phyloP scores from a whole-genome alignment of 768 basidiomycete genomes.

The Leucosporidium scottii region DNA sequence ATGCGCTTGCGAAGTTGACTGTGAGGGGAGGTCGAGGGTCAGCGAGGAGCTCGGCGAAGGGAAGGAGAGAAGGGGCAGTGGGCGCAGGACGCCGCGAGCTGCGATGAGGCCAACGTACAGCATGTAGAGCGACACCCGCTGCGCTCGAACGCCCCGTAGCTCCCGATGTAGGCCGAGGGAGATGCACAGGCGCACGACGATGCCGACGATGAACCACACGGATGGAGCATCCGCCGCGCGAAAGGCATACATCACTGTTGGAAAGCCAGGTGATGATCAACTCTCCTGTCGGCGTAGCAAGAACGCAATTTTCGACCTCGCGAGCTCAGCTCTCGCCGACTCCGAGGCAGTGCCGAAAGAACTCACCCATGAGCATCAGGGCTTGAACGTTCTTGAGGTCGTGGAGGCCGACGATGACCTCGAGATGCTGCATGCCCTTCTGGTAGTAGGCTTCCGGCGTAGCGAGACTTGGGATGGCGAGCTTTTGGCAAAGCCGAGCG shows the following conservation, averaged over 20 bases:
- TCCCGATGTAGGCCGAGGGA: conserved; percentile 36
- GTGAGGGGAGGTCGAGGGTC: conserved; percentile 15
- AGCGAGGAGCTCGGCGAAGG: conserved; percentile 16
- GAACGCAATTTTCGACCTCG: not conserved
- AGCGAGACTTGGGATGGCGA: conserved; percentile 26
- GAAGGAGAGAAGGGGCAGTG: not conserved
- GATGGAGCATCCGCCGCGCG: conserved; percentile 1
- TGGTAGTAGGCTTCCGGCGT: conserved; percentile 37
- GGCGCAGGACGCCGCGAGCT: not conserved
- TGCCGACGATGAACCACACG: conserved; percentile 36
- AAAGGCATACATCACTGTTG: conserved; percentile 13
- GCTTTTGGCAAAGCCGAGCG: conserved; percentile 29
- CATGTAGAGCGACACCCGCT: conserved; percentile 10
- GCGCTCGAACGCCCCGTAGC: conserved; percentile 1
- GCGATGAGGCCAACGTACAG: not conserved
- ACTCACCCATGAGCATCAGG: conserved; percentile 28
- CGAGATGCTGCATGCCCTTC: conserved; percentile 37
- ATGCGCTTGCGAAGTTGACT: conserved; percentile 36
- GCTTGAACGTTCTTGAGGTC: conserved; percentile 39
- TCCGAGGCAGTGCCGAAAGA: conserved; percentile 8
- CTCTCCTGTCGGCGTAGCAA: too few relatives aligned
- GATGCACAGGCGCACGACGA: conserved; percentile 36
- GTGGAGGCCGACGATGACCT: conserved; percentile 37
- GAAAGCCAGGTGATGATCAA: not conserved
- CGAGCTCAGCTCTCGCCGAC: too few relatives aligned